Evolutionary conservation across 2,329 filamentous ascomycete genomes (phyloP).

Genomic region (Paraphaeosphaeria sporulosa): DNA sequence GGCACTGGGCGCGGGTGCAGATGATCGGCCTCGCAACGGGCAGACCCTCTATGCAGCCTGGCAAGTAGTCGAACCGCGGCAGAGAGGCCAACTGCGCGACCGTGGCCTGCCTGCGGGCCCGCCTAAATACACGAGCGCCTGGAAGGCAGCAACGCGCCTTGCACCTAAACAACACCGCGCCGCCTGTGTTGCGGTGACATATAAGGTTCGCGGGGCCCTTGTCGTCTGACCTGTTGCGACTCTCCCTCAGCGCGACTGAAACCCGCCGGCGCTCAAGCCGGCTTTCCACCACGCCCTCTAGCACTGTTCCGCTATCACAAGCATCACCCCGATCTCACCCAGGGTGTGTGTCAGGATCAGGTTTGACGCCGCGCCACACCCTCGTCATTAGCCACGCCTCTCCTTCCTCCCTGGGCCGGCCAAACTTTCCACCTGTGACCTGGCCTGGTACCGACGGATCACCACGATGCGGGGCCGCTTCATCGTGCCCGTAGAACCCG

Average conservation of each 20-base stretch:
- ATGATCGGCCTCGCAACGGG: neutral
- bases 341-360: constrained; percentile 24
- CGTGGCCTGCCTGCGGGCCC: constrained; percentile 4
- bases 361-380: constrained; percentile 16
- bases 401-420: constrained; percentile 21
- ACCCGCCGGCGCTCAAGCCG: constrained; percentile 23
- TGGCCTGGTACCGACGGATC: constrained; percentile 13
- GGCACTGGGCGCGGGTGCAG: neutral
- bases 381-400: constrained; percentile 19
- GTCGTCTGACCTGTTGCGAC: constrained; percentile 18
- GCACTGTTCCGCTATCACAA: constrained; percentile 13
- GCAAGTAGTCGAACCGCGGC: neutral
- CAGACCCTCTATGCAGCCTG: constrained; percentile 10
- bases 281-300: constrained; percentile 8
- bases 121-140: constrained; percentile 9
- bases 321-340: constrained; percentile 22
- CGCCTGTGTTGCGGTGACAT: constrained; percentile 15
- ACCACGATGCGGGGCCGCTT: constrained; percentile 30
- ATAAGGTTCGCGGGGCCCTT: constrained; percentile 20
- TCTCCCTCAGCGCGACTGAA: constrained; percentile 17
- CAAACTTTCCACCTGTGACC: constrained; percentile 12
- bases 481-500: constrained; percentile 67
- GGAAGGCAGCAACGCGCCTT: constrained; percentile 16
- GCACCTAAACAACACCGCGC: constrained; percentile 3
- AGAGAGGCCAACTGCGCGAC: constrained; percentile 2